Conservation (phyloP, 2,329 filamentous ascomycete genomes). For the Aspergillus sp. region DNA sequence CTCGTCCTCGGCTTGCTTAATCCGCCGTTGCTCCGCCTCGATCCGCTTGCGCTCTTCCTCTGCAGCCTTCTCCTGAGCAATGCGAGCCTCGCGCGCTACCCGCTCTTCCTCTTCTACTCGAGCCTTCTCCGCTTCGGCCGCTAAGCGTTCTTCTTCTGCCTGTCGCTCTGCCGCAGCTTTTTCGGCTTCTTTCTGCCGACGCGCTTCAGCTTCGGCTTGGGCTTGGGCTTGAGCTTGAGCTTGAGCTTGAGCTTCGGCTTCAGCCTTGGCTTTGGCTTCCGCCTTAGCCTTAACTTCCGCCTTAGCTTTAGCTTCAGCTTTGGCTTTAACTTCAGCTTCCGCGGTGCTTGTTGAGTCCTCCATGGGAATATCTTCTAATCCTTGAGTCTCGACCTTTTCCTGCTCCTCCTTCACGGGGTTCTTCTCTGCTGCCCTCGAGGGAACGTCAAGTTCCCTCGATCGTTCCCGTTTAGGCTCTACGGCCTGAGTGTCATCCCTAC, state of each 20-base stretch:
- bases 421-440: constrained; percentile 22
- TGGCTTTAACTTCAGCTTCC: constrained; percentile 21
- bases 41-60: constrained; percentile 47
- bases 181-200: constrained; percentile 25
- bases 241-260: constrained; percentile 27
- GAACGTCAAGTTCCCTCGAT: constrained; percentile 16
- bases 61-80: constrained; percentile 45
- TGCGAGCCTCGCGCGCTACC: constrained; percentile 35
- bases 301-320: no score
- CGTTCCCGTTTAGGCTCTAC: constrained; percentile 24
- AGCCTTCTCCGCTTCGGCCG: constrained; percentile 34
- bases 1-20: constrained; percentile 51
- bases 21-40: constrained; percentile 45
- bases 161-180: constrained; percentile 36
- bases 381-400: constrained; percentile 28
- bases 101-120: constrained; percentile 38
- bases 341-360: constrained; percentile 28
- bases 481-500: constrained; percentile 18
- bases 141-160: constrained; percentile 33
- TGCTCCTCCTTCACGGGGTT: constrained; percentile 35
- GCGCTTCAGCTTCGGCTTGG: constrained; percentile 30
- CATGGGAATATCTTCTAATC: constrained; percentile 34
- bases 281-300: no score
- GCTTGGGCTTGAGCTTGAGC: not conserved
- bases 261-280: not conserved